A percentile compares a stretch with the other conserved stretches of the same genome.
Evolutionary conservation across 2,329 filamentous ascomycete species (phyloP).

Genomic region (Didymosphaeria variabile): DNA sequence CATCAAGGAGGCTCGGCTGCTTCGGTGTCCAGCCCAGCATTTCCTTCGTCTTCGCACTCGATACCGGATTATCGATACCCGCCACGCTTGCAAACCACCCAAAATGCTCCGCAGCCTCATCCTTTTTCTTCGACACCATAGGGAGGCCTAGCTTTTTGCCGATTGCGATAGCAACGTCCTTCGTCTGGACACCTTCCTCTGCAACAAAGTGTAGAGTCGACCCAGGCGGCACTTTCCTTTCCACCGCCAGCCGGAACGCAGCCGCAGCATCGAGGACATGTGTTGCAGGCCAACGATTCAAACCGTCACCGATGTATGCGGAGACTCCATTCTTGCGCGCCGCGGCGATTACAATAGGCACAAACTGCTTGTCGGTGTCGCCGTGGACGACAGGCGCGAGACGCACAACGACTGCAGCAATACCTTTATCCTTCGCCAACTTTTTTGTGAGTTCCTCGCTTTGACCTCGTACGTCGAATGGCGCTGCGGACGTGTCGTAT

Average conservation of each 20-base stretch:
- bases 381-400: conserved; percentile 54
- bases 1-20: conserved; percentile 36
- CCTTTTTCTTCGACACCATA: conserved; percentile 34
- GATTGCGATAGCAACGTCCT: conserved; percentile 48
- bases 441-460: neutral
- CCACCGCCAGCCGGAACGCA: conserved; percentile 50
- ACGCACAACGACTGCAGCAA: conserved; percentile 49
- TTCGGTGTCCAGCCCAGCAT: conserved; percentile 48
- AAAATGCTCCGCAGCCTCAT: conserved; percentile 42
- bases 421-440: conserved; percentile 25
- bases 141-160: conserved; percentile 48
- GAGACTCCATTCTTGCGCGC: conserved; percentile 42
- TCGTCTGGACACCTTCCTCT: conserved; percentile 48
- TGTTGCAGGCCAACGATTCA: conserved; percentile 47
- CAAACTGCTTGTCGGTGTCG: conserved; percentile 44
- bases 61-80: conserved; percentile 43
- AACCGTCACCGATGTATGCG: conserved; percentile 45
- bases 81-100: conserved; percentile 37
- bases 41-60: conserved; percentile 49
- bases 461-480: conserved; percentile 27
- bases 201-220: conserved; percentile 46
- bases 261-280: conserved; percentile 52
- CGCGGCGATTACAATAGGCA: conserved; percentile 32
- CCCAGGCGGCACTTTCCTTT: conserved; percentile 47
- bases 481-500: conserved; percentile 13